phyloP scores from a whole-genome alignment of 305 asterid species.

The Nicotiana rustica region DNA sequence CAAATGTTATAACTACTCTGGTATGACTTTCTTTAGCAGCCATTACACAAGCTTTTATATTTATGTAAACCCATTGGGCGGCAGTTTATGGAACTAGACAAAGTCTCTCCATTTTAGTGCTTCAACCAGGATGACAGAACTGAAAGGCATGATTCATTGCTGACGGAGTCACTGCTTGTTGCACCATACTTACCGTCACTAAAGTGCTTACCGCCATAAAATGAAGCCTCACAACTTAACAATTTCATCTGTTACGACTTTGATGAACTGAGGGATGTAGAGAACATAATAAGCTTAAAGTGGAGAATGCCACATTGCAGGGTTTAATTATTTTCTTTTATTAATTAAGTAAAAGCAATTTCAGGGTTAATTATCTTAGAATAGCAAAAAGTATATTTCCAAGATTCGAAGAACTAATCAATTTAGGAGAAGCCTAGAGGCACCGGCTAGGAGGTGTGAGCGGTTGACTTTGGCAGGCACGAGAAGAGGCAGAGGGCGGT shows the following conservation, averaged over 20 bases:
- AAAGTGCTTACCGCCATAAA: neutral
- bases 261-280: constrained; percentile 9
- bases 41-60: constrained; percentile 2
- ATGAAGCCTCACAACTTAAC: neutral
- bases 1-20: neutral
- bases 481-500: too few species aligned
- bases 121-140: neutral
- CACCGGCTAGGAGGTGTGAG: too few species aligned
- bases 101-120: neutral
- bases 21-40: constrained; percentile 12
- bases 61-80: neutral
- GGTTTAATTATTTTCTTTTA: neutral
- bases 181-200: constrained; percentile 11
- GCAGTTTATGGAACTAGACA: constrained; percentile 26
- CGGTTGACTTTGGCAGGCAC: too few species aligned
- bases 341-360: neutral
- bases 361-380: neutral
- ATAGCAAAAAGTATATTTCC: neutral
- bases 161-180: neutral
- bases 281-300: constrained; percentile 15
- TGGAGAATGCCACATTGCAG: neutral
- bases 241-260: constrained; percentile 5
- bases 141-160: constrained; percentile 10
- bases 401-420: neutral
- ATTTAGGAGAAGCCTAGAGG: neutral